A percentile compares a stretch with the other conserved stretches of the same genome.
Evolutionary conservation across 73 alveolate species (phyloP).

Genomic region (Paramecium sexaurelia): DNA sequence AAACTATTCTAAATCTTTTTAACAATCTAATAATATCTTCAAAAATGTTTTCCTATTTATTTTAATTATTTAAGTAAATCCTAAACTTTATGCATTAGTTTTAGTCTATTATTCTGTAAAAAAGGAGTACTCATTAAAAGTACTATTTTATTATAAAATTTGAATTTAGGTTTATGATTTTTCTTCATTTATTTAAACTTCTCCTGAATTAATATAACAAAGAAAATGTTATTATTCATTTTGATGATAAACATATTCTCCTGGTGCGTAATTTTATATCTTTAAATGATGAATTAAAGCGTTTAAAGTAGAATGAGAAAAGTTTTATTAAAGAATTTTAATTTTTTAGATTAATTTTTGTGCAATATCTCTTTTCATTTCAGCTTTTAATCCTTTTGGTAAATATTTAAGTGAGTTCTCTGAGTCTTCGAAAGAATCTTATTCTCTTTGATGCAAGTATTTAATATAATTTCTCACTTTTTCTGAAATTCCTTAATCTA

Average conservation of each 20-base stretch:
- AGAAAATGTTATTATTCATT: background rate
- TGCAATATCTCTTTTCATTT: background rate
- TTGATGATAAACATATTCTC: background rate
- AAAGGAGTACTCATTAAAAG: background rate
- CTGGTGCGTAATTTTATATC: background rate
- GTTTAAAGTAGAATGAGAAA: background rate
- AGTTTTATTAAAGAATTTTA: background rate
- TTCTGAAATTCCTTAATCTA: background rate
- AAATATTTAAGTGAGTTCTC: background rate
- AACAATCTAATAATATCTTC: background rate
- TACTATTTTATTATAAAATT: background rate
- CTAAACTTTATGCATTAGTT: background rate
- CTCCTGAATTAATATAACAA: background rate
- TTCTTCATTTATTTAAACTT: background rate
- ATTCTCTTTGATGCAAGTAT: background rate
- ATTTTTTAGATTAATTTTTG: background rate
- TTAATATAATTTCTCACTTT: conserved; percentile 29
- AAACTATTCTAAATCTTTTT: background rate
- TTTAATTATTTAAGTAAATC: background rate
- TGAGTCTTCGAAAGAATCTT: background rate
- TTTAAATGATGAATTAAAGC: background rate
- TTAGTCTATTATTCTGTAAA: background rate
- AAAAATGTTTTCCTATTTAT: background rate
- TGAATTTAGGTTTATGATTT: background rate
- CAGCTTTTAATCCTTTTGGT: conserved; percentile 1